Conservation (phyloP, 352 stramenopile genomes). For the Globisporangium camurandrum region DNA sequence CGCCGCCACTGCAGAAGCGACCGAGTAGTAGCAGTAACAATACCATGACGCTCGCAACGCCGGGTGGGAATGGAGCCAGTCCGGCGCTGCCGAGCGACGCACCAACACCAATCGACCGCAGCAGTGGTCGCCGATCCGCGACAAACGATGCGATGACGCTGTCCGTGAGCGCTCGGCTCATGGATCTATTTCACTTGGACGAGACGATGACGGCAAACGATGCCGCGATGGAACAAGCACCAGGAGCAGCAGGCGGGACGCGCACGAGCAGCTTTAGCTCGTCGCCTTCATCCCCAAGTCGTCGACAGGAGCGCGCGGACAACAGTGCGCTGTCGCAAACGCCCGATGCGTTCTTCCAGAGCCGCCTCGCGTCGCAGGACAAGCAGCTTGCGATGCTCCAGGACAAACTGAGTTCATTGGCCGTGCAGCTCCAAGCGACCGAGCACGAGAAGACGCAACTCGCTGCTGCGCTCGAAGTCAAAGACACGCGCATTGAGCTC, state of each 20-base stretch:
- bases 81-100: too few species aligned
- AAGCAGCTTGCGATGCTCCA: constrained; percentile 65
- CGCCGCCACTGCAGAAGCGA: constrained; percentile 1
- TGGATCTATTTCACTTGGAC: constrained; percentile 12
- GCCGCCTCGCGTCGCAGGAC: constrained; percentile 52
- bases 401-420: constrained; percentile 59
- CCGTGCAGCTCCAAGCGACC: constrained; percentile 49
- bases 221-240: neutral
- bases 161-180: constrained; percentile 7
- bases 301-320: neutral
- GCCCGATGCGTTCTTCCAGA: constrained; percentile 34
- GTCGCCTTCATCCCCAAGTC: neutral
- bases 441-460: constrained; percentile 63
- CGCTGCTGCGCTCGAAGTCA: constrained; percentile 49
- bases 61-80: too few species aligned
- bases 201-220: neutral
- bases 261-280: neutral
- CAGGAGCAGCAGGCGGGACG: neutral
- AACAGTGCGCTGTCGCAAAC: neutral
- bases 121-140: constrained; percentile 2
- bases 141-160: constrained; percentile 7
- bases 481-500: constrained; percentile 66
- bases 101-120: too few species aligned
- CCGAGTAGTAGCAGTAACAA: neutral
- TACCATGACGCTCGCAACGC: neutral